Evolutionary conservation across 164 flowering plant species (phyloP).

Genomic region (Platanus orientalis): DNA sequence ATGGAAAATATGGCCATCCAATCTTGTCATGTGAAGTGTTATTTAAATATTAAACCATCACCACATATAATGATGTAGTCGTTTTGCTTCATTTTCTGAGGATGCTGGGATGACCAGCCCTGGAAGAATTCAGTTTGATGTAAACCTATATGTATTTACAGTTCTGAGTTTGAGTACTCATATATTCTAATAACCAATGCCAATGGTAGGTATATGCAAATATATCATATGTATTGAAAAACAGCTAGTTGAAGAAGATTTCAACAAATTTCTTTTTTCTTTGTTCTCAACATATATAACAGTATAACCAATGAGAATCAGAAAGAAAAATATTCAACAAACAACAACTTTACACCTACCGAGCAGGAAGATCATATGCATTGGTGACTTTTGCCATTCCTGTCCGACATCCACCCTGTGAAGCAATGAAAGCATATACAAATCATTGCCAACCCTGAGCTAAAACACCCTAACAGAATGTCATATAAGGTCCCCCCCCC

Average conservation of each 20-base stretch:
- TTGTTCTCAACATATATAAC: not conserved
- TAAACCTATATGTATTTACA: no score
- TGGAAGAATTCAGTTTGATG: no score
- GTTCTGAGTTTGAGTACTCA: not conserved
- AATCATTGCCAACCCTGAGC: not conserved
- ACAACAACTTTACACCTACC: slow-evolving; percentile 38
- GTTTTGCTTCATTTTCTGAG: no score
- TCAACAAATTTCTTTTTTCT: not conserved
- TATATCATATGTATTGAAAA: not conserved
- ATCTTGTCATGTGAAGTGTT: no score
- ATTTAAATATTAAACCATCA: no score
- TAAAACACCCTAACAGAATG: no score
- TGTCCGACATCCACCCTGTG: slow-evolving; percentile 96
- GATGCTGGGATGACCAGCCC: no score
- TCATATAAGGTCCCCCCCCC: no score
- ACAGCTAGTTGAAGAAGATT: not conserved
- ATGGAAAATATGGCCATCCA: no score
- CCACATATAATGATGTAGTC: no score
- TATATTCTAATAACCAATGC: not conserved
- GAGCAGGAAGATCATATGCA: slow-evolving; percentile 96
- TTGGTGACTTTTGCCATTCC: slow-evolving; percentile 99
- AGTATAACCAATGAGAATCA: slow-evolving; percentile 1
- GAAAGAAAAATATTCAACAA: not conserved
- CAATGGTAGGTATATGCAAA: not conserved
- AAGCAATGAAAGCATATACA: slow-evolving; percentile 9